Evolutionary conservation across 106 monocot species (phyloP), one percentile per base, ranked within the genome.

Genomic region (Platanthera zijinensis): DNA sequence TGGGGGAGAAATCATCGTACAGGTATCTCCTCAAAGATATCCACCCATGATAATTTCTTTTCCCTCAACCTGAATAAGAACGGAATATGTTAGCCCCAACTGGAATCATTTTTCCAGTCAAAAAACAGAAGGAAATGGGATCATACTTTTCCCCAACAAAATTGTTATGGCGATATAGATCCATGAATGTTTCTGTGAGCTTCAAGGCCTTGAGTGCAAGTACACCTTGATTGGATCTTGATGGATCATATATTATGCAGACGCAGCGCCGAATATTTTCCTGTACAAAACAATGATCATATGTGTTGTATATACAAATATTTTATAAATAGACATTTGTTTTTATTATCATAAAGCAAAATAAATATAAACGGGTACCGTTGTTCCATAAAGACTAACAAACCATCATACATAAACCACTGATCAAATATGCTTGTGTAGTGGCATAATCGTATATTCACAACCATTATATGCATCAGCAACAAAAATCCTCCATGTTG

Each of bases 11-110:
- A 75, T 76, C 18, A 12, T 57, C 83, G 53, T 86, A 95, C 95
- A 61, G 92, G 95, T 79, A 95, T 92, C 80, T 95, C 96, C 78
- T 97, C 96, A 84, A 97, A 97, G 74, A 97, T 91, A 88, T 97
- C 93, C 15, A 93, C 96, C 96, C 93, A 97, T 13, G 96, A 84
- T 59, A 97, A 57, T 66, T 91, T 91, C 81, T 93, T 97, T 79
- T 93, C 96, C 76, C 93, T 87, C 79, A 93, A 79, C 87, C 96
- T 97, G 50, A 72, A 72, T 17, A 72, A 21, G 48, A 48, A 47
- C 17, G 66, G 11, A 30, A 19, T 10, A 66, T 39, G 48, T 70
- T 70, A 70, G 70, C 46, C 70, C 17, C 5, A 70, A 70, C 0
- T 3, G 72, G 5, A 21, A 21, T 51, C 22, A 51, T 21, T 18